Percentiles rank a stretch among this genome's conserved stretches.
These are phyloP conservation scores for Xylariaceae sp. DNA, from an alignment of 2,329 filamentous ascomycete species.

Conservation along the genomic window DNA sequence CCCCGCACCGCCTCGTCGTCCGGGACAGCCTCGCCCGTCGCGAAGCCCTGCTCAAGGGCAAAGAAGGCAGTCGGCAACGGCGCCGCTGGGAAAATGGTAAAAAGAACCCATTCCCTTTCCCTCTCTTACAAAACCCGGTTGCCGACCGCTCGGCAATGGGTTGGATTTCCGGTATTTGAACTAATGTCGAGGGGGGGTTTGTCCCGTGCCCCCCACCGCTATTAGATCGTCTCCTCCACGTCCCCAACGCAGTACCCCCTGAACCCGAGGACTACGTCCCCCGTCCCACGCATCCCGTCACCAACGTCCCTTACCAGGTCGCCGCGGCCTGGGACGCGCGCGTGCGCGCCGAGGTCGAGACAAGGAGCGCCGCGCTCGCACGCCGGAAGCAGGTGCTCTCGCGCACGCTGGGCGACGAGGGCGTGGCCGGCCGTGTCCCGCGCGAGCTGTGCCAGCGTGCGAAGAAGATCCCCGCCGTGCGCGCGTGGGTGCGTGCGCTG, in stretches of 20 bases:
- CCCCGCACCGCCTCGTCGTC: constrained; percentile 41
- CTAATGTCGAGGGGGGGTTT: not conserved
- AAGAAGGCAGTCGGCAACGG: constrained; percentile 80
- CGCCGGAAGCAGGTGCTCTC: constrained; percentile 42
- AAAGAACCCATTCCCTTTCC: constrained; percentile 19
- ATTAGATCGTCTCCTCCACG: constrained; percentile 75
- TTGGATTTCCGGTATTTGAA: not conserved
- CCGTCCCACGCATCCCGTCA: constrained; percentile 72
- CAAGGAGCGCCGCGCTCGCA: constrained; percentile 38
- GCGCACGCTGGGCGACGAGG: constrained; percentile 36
- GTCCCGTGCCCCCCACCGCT: not conserved
- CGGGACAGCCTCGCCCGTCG: constrained; percentile 56
- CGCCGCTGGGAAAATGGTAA: constrained; percentile 94
- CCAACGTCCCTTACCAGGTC: constrained; percentile 80
- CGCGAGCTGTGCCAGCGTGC: constrained; percentile 74
- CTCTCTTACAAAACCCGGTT: not conserved
- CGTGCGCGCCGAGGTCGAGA: constrained; percentile 43
- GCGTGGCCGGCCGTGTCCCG: constrained; percentile 58
- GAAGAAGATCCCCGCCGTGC: constrained; percentile 74
- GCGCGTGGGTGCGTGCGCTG: constrained; percentile 72
- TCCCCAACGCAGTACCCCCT: constrained; percentile 81
- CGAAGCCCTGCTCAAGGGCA: constrained; percentile 77
- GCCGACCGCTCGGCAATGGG: not conserved
- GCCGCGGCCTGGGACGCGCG: constrained; percentile 49
- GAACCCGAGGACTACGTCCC: constrained; percentile 77